Evolutionary conservation across 1,139 yeast species (phyloP).

Genomic region (Pichia sp.): DNA sequence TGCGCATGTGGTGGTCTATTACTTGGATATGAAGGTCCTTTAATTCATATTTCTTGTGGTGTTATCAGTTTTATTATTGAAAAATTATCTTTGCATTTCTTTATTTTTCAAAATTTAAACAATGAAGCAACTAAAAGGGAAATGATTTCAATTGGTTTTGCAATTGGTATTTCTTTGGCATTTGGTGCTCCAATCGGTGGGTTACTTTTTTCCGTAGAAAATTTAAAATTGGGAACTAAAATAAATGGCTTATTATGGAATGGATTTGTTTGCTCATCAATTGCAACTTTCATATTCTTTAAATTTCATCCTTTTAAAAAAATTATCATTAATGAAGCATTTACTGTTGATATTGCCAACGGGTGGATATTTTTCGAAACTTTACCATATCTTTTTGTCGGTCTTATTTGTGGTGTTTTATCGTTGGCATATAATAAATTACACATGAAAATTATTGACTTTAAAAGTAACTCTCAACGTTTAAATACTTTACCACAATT

Average conservation of each 20-base stretch:
- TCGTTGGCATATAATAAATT: slow-evolving; percentile 51
- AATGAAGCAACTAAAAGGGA: slow-evolving; percentile 59
- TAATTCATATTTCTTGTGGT: slow-evolving; percentile 81
- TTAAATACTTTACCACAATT: slow-evolving; percentile 25
- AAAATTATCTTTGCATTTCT: slow-evolving; percentile 19
- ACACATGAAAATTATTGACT: slow-evolving; percentile 40
- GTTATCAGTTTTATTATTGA: slow-evolving; percentile 41
- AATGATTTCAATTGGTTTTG: slow-evolving; percentile 75
- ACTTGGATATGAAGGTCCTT: slow-evolving; percentile 92
- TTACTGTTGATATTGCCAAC: slow-evolving; percentile 61
- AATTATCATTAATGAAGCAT: slow-evolving; percentile 51
- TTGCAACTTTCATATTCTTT: slow-evolving; percentile 63
- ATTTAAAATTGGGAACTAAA: slow-evolving; percentile 56
- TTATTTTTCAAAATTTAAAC: slow-evolving; percentile 36
- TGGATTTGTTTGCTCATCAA: slow-evolving; percentile 70
- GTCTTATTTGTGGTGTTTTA: slow-evolving; percentile 61
- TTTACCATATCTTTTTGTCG: slow-evolving; percentile 61
- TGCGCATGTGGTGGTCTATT: slow-evolving; percentile 75
- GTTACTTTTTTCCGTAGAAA: slow-evolving; percentile 77
- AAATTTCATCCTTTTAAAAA: slow-evolving; percentile 54
- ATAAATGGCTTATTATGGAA: slow-evolving; percentile 72
- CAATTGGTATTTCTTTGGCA: slow-evolving; percentile 91
- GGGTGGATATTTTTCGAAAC: slow-evolving; percentile 70
- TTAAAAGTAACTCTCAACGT: slow-evolving; percentile 28
- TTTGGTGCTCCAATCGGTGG: slow-evolving; percentile 96